Evolutionary conservation across 2,329 filamentous ascomycete species (phyloP).

Genomic region (Stromatinia cepivora): DNA sequence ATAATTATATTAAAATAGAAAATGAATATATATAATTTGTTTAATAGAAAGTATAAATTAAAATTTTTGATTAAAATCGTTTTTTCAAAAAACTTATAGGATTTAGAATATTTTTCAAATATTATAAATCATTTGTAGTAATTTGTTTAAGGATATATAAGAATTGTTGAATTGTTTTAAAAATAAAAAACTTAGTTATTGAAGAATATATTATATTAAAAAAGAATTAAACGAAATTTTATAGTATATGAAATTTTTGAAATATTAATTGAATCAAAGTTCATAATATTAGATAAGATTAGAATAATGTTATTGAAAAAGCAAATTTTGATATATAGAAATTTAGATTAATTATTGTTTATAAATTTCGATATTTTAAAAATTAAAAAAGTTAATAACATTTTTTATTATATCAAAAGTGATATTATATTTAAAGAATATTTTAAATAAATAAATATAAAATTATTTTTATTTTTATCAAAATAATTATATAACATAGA

Average conservation of each 20-base stretch:
- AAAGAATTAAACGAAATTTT: not conserved
- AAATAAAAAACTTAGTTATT: not conserved
- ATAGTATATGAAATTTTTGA: not conserved
- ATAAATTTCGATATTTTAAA: not conserved
- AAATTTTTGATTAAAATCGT: too few relatives aligned
- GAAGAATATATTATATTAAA: not conserved
- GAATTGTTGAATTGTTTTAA: not conserved
- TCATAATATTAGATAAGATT: not conserved
- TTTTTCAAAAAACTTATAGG: too few relatives aligned
- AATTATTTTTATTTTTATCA: not conserved
- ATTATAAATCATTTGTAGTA: not conserved
- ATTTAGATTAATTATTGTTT: not conserved
- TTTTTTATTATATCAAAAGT: not conserved
- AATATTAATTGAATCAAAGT: not conserved
- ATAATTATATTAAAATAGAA: too few relatives aligned
- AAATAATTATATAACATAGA: not conserved
- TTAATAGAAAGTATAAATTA: too few relatives aligned
- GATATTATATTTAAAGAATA: not conserved
- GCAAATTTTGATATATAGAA: not conserved
- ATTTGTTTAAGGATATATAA: not conserved
- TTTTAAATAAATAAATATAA: not conserved
- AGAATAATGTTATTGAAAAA: not conserved
- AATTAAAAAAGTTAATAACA: rapidly evolving
- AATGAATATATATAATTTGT: too few relatives aligned
- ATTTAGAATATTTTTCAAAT: too few relatives aligned